These are phyloP conservation scores for Cryptococcus sp. DNA, from an alignment of 1,284 basidiomycete species.

Conservation along the genomic window DNA sequence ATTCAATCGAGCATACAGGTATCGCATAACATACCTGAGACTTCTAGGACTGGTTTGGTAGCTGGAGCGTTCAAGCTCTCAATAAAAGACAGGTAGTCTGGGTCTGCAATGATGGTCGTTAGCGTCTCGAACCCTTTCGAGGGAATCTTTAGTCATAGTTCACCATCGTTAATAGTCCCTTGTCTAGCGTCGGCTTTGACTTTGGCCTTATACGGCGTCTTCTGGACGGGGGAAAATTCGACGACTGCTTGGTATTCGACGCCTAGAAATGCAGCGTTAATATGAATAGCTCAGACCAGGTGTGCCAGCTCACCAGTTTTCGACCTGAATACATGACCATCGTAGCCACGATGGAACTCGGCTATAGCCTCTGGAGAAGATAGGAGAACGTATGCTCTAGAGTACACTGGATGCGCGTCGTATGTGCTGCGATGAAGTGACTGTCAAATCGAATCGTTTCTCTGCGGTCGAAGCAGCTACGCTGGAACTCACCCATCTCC, in stretches of 20 bases:
- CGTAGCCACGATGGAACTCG: conserved; percentile 78
- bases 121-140: neutral
- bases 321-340: conserved; percentile 89
- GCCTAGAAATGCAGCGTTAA: conserved; percentile 58
- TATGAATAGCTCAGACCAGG: neutral
- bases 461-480: too few relatives aligned
- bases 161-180: conserved; percentile 50
- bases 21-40: conserved; percentile 61
- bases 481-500: conserved; percentile 64
- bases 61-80: conserved; percentile 57
- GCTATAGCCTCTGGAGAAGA: conserved; percentile 70
- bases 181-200: conserved; percentile 48
- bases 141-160: conserved; percentile 6
- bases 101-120: conserved; percentile 58
- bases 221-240: conserved; percentile 92
- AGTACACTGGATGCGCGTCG: conserved; percentile 76
- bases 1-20: neutral
- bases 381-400: conserved; percentile 92
- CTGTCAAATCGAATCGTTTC: neutral
- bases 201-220: conserved; percentile 53
- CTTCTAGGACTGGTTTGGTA: conserved; percentile 58
- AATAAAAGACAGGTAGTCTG: conserved; percentile 78
- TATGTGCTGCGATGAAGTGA: conserved; percentile 23
- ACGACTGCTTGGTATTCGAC: conserved; percentile 85
- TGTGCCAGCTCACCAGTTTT: conserved; percentile 69